phyloP scores from a whole-genome alignment of 2,329 filamentous ascomycete genomes.

The Saccharata proteae region DNA sequence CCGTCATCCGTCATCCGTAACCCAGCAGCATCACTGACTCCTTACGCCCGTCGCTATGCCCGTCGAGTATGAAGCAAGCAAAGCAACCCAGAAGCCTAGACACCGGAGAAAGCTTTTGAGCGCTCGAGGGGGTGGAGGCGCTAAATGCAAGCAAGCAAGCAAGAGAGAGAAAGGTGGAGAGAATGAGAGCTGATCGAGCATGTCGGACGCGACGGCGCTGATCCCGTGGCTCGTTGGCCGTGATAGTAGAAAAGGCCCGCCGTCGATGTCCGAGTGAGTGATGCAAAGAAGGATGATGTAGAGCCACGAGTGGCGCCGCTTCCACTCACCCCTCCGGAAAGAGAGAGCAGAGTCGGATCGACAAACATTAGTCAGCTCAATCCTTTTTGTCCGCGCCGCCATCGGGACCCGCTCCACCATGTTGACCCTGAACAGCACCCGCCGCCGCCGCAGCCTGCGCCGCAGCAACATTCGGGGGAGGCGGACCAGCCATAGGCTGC shows the following conservation, averaged over 20 bases:
- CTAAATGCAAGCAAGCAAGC: constrained; percentile 17
- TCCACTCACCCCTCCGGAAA: not conserved
- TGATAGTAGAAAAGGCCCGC: not conserved
- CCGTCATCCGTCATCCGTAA: too few relatives aligned
- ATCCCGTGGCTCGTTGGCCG: not conserved
- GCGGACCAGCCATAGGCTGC: constrained; percentile 19
- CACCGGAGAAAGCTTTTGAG: too few relatives aligned
- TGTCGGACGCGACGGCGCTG: too few relatives aligned
- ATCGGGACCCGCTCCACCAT: constrained; percentile 6
- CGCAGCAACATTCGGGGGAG: too few relatives aligned
- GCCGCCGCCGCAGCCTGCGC: too few relatives aligned
- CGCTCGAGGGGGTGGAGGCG: too few relatives aligned
- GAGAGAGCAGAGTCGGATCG: constrained; percentile 1
- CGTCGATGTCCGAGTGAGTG: too few relatives aligned
- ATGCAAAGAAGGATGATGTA: constrained; percentile 8
- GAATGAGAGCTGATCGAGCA: constrained; percentile 8
- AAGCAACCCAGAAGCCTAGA: too few relatives aligned
- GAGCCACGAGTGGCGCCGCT: constrained; percentile 8
- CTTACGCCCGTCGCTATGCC: too few relatives aligned
- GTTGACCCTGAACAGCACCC: constrained; percentile 6
- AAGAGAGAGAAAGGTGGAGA: constrained; percentile 14
- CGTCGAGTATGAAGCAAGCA: too few relatives aligned
- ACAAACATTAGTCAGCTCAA: constrained; percentile 2
- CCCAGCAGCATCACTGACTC: too few relatives aligned
- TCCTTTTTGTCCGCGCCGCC: constrained; percentile 7